Evolutionary conservation across 192 early-diverging fungal genomes (phyloP).

Genomic region (Phlyctochytrium planicorne): DNA sequence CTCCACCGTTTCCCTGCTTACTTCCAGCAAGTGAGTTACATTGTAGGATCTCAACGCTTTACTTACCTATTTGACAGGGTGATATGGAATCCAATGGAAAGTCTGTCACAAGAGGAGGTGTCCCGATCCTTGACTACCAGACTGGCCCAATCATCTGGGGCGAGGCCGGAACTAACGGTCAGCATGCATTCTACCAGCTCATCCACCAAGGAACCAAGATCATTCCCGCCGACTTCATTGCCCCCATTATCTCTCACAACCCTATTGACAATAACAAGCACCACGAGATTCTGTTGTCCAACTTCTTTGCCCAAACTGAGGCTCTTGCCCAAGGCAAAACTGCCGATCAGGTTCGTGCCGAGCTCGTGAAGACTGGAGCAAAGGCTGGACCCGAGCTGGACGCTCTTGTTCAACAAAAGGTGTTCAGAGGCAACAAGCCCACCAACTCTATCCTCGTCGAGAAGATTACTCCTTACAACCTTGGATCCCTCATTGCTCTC

Average conservation of each 20-base stretch:
- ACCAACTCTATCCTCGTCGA: slow-evolving; percentile 97
- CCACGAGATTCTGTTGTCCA: slow-evolving; percentile 96
- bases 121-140: slow-evolving; percentile 69
- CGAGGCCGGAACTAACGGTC: slow-evolving; percentile 98
- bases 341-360: slow-evolving; percentile 73
- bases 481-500: slow-evolving; percentile 91
- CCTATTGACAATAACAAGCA: slow-evolving; percentile 81
- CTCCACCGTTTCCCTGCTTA: slow-evolving; percentile 97
- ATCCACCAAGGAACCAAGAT: slow-evolving; percentile 99
- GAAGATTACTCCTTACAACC: slow-evolving; percentile 83
- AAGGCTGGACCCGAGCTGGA: slow-evolving; percentile 38
- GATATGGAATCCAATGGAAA: slow-evolving; percentile 99
- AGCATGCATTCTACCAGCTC: slow-evolving; percentile 99
- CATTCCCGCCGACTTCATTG: slow-evolving; percentile 94
- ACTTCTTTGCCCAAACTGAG: slow-evolving; percentile 99
- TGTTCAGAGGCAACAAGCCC: slow-evolving; percentile 96
- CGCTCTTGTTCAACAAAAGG: slow-evolving; percentile 85
- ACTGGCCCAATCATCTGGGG: slow-evolving; percentile 99
- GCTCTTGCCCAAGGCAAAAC: slow-evolving; percentile 94
- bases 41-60: not conserved
- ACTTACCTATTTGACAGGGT: slow-evolving; percentile 51
- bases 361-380: slow-evolving; percentile 75
- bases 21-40: slow-evolving; percentile 80
- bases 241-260: slow-evolving; percentile 91
- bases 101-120: slow-evolving; percentile 81